Conservation (phyloP, 1,284 basidiomycete genomes). For the Coniferiporia weirii region DNA sequence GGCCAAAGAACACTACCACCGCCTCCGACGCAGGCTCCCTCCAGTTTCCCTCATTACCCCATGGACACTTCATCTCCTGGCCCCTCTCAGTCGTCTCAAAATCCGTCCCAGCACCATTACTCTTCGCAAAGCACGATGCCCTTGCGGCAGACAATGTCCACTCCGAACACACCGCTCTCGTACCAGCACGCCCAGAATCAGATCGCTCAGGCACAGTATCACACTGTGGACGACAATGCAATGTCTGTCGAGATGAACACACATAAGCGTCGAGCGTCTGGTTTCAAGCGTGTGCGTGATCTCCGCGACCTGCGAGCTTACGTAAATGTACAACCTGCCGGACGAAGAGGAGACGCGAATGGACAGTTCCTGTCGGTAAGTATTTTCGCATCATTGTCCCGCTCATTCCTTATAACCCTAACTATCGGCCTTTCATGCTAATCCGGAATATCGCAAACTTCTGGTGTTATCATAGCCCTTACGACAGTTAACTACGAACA, state of each 20-base stretch:
- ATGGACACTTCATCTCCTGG: conserved; percentile 62
- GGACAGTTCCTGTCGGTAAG: conserved; percentile 63
- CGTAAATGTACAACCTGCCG: conserved; percentile 50
- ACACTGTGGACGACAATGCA: conserved; percentile 44
- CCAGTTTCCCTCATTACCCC: conserved; percentile 35
- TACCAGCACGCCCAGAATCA: conserved; percentile 46
- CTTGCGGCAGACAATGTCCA: conserved; percentile 48
- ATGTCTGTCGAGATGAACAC: conserved; percentile 70
- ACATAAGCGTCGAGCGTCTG: conserved; percentile 60
- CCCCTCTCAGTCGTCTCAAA: conserved; percentile 40
- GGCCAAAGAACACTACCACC: conserved; percentile 13
- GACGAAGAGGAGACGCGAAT: conserved; percentile 61
- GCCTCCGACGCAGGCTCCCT: conserved; percentile 34
- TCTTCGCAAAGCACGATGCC: conserved; percentile 36
- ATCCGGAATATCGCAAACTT: conserved; percentile 4
- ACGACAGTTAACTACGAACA: conserved; percentile 80
- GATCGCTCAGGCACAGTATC: conserved; percentile 46
- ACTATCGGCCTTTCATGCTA: not conserved
- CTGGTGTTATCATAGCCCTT: conserved; percentile 55
- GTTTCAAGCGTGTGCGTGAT: conserved; percentile 67
- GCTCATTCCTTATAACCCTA: not conserved
- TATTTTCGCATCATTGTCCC: conserved; percentile 19
- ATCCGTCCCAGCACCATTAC: conserved; percentile 35
- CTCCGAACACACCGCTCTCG: conserved; percentile 64
- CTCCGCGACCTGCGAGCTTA: conserved; percentile 66